Conservation (phyloP, 1,139 yeast species). For the Hyphopichia khmerensis region DNA sequence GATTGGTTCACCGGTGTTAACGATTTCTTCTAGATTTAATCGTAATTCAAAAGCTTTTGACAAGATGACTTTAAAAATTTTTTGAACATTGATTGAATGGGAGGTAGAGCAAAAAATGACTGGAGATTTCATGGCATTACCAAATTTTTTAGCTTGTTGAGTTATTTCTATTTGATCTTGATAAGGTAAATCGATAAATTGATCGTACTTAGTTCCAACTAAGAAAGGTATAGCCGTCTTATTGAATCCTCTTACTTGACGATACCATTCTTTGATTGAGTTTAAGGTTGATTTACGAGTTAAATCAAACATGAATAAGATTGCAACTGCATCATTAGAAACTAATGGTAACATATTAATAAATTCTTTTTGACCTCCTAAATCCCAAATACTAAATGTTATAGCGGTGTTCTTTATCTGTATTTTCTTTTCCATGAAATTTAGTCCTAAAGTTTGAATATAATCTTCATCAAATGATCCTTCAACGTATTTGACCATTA, state of each 20-base stretch:
- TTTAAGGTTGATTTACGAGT: slow-evolving; percentile 84
- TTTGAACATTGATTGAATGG: slow-evolving; percentile 90
- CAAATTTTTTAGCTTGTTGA: slow-evolving; percentile 81
- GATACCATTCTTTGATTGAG: slow-evolving; percentile 90
- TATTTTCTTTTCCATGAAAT: slow-evolving; percentile 89
- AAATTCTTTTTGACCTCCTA: slow-evolving; percentile 96
- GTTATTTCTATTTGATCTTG: slow-evolving; percentile 87
- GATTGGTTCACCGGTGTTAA: slow-evolving; percentile 84
- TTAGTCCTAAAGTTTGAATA: slow-evolving; percentile 92
- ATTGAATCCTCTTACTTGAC: slow-evolving; percentile 90
- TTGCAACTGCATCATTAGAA: slow-evolving; percentile 91
- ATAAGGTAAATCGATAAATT: slow-evolving; percentile 74
- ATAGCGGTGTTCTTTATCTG: slow-evolving; percentile 86
- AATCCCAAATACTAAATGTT: slow-evolving; percentile 91
- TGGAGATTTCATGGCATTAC: slow-evolving; percentile 89
- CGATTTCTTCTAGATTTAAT: slow-evolving; percentile 80
- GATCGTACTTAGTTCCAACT: slow-evolving; percentile 92
- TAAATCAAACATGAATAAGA: slow-evolving; percentile 87
- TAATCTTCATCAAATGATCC: slow-evolving; percentile 91
- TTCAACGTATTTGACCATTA: slow-evolving; percentile 96
- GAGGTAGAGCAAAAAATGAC: slow-evolving; percentile 89
- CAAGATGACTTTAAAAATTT: slow-evolving; percentile 86
- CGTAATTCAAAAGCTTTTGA: slow-evolving; percentile 90
- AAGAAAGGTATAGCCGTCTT: slow-evolving; percentile 89
- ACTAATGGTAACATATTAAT: slow-evolving; percentile 95